Percentiles rank a stretch among this genome's conserved stretches.
These are phyloP conservation scores for Epichloe typhina DNA, from an alignment of 2,329 filamentous ascomycete species.

Conservation along the genomic window DNA sequence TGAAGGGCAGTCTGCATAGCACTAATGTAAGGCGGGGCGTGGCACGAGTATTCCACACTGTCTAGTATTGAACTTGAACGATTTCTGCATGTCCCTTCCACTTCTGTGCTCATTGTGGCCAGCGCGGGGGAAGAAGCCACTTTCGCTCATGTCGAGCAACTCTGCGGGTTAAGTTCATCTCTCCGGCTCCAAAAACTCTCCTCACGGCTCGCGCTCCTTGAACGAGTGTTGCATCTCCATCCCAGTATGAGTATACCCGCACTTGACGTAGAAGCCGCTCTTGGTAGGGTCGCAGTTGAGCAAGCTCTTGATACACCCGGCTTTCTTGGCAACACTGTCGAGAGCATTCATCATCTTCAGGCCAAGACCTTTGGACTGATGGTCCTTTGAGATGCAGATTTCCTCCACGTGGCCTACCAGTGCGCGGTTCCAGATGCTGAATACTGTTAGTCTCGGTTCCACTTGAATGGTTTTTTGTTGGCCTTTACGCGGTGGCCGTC, in stretches of 20 bases:
- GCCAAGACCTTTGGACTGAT: conserved; percentile 72
- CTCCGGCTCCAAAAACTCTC: too few species aligned
- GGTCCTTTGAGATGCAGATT: conserved; percentile 64
- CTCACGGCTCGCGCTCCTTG: neutral
- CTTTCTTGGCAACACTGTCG: conserved; percentile 56
- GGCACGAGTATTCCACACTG: too few species aligned
- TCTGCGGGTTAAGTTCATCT: too few species aligned
- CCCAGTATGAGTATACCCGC: conserved; percentile 11
- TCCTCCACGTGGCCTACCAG: conserved; percentile 73
- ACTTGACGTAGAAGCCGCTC: conserved; percentile 56
- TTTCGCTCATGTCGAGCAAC: too few species aligned
- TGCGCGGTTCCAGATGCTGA: conserved; percentile 51
- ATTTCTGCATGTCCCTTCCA: too few species aligned
- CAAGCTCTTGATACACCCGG: conserved; percentile 73
- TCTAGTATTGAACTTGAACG: too few species aligned
- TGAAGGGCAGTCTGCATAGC: conserved; percentile 39
- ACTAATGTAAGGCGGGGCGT: conserved; percentile 25
- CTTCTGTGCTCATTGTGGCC: too few species aligned
- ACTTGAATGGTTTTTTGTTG: too few species aligned
- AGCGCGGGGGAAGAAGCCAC: too few species aligned
- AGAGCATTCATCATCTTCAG: conserved; percentile 64
- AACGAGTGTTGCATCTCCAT: conserved; percentile 11
- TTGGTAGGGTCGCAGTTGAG: conserved; percentile 69
- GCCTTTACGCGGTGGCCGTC: too few species aligned
- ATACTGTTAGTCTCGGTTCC: too few species aligned